A percentile compares a stretch with the other conserved stretches of the same genome.
Conservation (phyloP, 805 yeast genomes). For the Candida corydali region DNA sequence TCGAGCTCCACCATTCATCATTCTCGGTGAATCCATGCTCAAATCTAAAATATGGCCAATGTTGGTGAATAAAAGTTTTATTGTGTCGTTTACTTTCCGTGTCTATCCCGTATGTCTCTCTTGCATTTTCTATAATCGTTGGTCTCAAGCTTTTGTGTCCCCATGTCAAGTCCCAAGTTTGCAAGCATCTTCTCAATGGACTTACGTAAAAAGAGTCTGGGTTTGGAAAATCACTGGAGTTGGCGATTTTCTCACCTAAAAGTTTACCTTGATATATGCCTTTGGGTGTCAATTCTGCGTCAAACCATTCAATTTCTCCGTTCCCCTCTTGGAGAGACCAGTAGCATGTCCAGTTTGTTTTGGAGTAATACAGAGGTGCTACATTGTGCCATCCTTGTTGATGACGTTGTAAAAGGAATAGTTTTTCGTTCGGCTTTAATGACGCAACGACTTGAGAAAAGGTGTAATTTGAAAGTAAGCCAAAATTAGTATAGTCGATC, state of each 20-base stretch:
- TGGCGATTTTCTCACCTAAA: constrained; percentile 1
- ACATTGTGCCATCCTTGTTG: constrained; percentile 6
- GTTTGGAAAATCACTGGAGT: not conserved
- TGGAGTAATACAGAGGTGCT: not conserved
- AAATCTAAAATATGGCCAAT: constrained; percentile 4
- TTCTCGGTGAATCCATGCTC: constrained; percentile 1
- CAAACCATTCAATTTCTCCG: constrained; percentile 6
- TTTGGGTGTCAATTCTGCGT: constrained; percentile 3
- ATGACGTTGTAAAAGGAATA: constrained; percentile 4
- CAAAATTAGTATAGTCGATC: constrained; percentile 1
- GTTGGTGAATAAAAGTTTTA: not conserved
- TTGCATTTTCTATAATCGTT: constrained; percentile 2
- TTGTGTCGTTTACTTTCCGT: constrained; percentile 4
- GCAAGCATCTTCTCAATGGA: constrained; percentile 6
- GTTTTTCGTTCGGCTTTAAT: constrained; percentile 1
- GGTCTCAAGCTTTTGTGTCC: not conserved
- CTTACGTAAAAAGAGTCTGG: constrained; percentile 1
- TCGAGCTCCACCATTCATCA: not conserved
- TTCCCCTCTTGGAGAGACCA: constrained; percentile 4
- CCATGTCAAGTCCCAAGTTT: constrained; percentile 5
- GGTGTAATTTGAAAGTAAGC: constrained; percentile 1
- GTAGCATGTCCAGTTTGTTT: constrained; percentile 2
- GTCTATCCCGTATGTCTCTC: constrained; percentile 4
- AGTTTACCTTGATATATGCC: not conserved
- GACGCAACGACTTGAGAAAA: constrained; percentile 2